A percentile compares a stretch with the other conserved stretches of the same genome.
These are phyloP conservation scores for Metarhizium humberi DNA, from an alignment of 2,329 filamentous ascomycete species.

Conservation along the genomic window DNA sequence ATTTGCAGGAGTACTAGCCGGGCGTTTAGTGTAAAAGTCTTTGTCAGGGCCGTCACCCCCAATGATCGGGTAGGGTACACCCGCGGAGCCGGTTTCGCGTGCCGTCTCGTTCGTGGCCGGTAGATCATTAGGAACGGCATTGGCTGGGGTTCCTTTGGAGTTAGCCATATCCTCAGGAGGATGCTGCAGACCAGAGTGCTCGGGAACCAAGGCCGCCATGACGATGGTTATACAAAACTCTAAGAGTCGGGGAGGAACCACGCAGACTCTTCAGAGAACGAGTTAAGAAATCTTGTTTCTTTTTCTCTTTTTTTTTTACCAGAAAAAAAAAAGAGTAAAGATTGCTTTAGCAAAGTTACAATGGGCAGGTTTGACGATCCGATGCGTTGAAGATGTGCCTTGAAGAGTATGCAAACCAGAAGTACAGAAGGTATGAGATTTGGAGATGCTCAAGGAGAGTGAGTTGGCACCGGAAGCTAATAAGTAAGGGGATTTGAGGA, in stretches of 20 bases:
- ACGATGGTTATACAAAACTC: not conserved
- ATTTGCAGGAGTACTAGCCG: slow-evolving; percentile 18
- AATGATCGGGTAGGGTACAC: slow-evolving; percentile 20
- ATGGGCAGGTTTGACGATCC: too few relatives aligned
- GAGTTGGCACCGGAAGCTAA: too few relatives aligned
- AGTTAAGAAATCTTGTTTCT: too few relatives aligned
- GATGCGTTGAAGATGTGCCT: too few relatives aligned
- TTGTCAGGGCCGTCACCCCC: slow-evolving; percentile 24
- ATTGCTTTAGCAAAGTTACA: too few relatives aligned
- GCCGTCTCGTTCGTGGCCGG: slow-evolving; percentile 26
- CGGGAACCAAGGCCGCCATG: not conserved
- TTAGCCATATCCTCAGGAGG: slow-evolving; percentile 2
- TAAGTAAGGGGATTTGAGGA: too few relatives aligned
- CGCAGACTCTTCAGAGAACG: not conserved
- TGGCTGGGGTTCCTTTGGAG: slow-evolving; percentile 14
- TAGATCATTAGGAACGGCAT: slow-evolving; percentile 24
- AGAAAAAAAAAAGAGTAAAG: too few relatives aligned
- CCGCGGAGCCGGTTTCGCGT: slow-evolving; percentile 12
- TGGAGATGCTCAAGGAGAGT: too few relatives aligned
- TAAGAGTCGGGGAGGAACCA: not conserved
- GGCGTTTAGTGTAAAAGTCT: slow-evolving; percentile 24
- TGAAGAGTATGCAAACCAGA: too few relatives aligned
- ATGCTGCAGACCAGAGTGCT: not conserved
- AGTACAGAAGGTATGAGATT: too few relatives aligned
- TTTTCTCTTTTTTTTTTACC: too few relatives aligned